Evolutionary conservation across 169 alveolate genomes (phyloP), one percentile per base, ranked within the genome.

Genomic region (Besnoitia besnoiti): DNA sequence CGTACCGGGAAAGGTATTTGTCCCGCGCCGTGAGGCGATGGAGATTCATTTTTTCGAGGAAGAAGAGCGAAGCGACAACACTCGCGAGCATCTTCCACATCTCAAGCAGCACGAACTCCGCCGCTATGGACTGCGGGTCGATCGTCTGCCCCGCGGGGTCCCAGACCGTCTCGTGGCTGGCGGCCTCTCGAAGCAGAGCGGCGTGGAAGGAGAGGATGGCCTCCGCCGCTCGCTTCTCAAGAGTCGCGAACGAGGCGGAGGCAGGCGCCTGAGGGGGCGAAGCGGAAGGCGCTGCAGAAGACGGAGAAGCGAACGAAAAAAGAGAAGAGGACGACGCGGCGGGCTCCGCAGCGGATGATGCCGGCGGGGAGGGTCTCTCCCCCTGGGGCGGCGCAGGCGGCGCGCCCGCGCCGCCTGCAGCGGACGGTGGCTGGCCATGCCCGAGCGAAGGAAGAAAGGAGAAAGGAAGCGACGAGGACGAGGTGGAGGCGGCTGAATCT

Each of bases 41-140:
- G 2, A 77, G 87, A 42, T 77, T 77, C 87, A 77, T 77, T 42
- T 35, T 77, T 35, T 77, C 87, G 61, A 77, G 59, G 87, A 77
- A 77, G 59, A 40, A 77, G 87, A 77, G 61, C 2, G 87, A 77
- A 14, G 59, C 33, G 59, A 21, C 50, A 37, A 19, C n/a, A 55
- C 87, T 77, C 21, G 59, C 50, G 37, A 42, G 59, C 44, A 77
- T 1, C 30, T 77, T 77, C 87, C 87, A 77, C 39, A 77, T 27
- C 87, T 77, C 87, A 35, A 40, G 55, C 61, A 77, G 47, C 3
- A 21, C 4, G 55, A 77, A 77, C 16, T 77, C 87, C 3, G 33
- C 87, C 33, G 87, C 49, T 2, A 77, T 7, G 59, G 87, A 14
- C 55, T 37, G 49, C 49, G 87, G 14, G 35, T 77, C 87, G 47